phyloP scores from a whole-genome alignment of 352 stramenopile genomes.

The Halophytophthora batemanensis region DNA sequence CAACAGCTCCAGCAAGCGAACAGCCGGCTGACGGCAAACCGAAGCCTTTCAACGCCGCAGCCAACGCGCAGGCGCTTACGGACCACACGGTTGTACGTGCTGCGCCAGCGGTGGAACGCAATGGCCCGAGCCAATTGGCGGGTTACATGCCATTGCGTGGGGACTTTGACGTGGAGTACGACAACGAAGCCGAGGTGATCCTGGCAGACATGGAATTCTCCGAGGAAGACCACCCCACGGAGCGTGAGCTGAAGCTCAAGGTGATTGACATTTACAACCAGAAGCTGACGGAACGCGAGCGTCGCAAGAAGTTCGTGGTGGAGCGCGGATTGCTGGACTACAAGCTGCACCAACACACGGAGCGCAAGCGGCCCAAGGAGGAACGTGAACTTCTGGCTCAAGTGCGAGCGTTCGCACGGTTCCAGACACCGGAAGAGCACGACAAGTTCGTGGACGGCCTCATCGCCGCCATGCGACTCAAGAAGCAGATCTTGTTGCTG shows the following conservation, averaged over 20 bases:
- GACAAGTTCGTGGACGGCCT: conserved; percentile 92
- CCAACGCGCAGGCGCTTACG: conserved; percentile 19
- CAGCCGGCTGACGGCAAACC: no score
- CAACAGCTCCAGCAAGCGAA: no score
- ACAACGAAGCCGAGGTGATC: conserved; percentile 96
- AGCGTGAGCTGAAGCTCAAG: conserved; percentile 94
- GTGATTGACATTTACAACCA: conserved; percentile 97
- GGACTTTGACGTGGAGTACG: conserved; percentile 98
- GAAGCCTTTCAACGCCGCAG: no score
- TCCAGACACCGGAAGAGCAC: conserved; percentile 92
- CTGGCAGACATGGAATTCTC: conserved; percentile 95
- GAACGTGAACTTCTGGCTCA: conserved; percentile 94
- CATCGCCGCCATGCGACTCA: conserved; percentile 87
- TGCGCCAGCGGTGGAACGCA: conserved; percentile 18
- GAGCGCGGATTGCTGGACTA: conserved; percentile 92
- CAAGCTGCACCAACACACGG: conserved; percentile 89
- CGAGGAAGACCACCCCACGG: conserved; percentile 87
- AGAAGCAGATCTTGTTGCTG: conserved; percentile 95
- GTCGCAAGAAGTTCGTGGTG: conserved; percentile 90
- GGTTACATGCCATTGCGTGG: conserved; percentile 96
- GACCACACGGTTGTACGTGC: conserved; percentile 16
- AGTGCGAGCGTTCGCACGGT: conserved; percentile 94
- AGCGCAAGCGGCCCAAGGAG: conserved; percentile 90
- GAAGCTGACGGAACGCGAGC: conserved; percentile 93
- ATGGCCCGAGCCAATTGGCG: conserved; percentile 37